A percentile compares a stretch with the other conserved stretches of the same genome.
Evolutionary conservation across 176 grass and related monocot species (phyloP).

Genomic region (Tillandsia fasciculata): DNA sequence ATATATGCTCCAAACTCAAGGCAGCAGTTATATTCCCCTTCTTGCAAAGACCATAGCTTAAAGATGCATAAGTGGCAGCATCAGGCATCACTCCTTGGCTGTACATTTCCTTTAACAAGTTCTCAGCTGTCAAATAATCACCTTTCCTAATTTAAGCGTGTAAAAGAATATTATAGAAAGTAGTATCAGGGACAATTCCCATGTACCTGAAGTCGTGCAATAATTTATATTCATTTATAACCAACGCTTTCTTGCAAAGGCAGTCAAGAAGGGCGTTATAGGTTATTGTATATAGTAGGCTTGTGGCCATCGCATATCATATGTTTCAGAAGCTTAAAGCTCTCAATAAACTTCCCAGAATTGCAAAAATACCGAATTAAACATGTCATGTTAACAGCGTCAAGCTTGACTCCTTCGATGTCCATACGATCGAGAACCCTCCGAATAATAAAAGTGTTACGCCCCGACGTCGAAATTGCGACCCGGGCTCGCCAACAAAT

Average conservation of each 20-base stretch:
- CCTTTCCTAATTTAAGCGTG: constrained; percentile 16
- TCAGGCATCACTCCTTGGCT: constrained; percentile 11
- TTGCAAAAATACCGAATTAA: constrained; percentile 20
- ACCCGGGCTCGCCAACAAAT: too few relatives aligned
- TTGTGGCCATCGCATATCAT: constrained; percentile 17
- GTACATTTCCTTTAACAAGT: constrained; percentile 18
- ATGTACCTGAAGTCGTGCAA: constrained; percentile 16
- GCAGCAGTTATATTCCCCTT: constrained; percentile 11
- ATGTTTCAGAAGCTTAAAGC: constrained; percentile 18
- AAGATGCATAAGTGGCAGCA: constrained; percentile 17
- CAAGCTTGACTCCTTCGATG: constrained; percentile 16
- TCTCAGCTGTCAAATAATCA: constrained; percentile 1
- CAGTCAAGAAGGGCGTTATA: constrained; percentile 21
- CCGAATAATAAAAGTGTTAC: constrained; percentile 7
- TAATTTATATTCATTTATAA: constrained; percentile 12
- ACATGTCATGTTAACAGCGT: constrained; percentile 17
- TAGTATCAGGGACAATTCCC: constrained; percentile 12
- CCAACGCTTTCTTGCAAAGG: constrained; percentile 19
- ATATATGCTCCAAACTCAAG: constrained; percentile 6
- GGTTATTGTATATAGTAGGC: constrained; percentile 13
- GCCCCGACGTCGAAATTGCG: too few relatives aligned
- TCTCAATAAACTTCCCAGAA: constrained; percentile 8
- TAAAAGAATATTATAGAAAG: constrained; percentile 33
- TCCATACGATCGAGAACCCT: constrained; percentile 21
- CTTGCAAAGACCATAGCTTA: constrained; percentile 25